Base-by-base conservation (phyloP, 2,329 filamentous ascomycete species). In the Arachnomyces sp. region DNA sequence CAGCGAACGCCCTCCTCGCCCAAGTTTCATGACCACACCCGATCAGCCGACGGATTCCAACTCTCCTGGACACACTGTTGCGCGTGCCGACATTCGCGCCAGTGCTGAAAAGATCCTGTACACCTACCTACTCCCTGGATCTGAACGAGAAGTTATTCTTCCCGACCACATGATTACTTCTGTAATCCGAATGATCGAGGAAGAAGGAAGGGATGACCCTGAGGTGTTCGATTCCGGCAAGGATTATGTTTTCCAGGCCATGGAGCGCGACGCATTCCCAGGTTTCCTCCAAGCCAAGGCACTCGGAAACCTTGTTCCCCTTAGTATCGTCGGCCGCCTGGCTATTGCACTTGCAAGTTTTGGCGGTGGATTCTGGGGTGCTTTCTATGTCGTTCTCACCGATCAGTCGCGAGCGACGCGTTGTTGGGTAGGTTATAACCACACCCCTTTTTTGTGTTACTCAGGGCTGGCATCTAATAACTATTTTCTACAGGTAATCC, bases 31-130 rank as follows among this genome's bases (percentile, higher is more conserved):
- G 65, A 79, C 74, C 59, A 79, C 73, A 12, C 72, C 77, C 2
- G 71, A 73, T 37, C 75, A 79, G 34, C 36, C 77, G 3, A 79
- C 82, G 28, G 84, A 89, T 55, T 89, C 84, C 9, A 85, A 81
- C 57, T 94, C 88, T 9, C 86, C 87, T 0, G 78, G 79, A 3
- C 84, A 93, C 57, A 84, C 82, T 1, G 87, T 95, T 32, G 78
- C 82, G n/a, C 77, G 92, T 48, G 79, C 87, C 47, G 92, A 98
- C 56, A 88, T 98, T 51, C 79, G 88, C 42, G 84, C 88, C 7
- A 94, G 87, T 2, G 93, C 93, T 0, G 92, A 96, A 68, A 95
- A 94, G 73, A 95, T 98, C 37, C 75, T 98, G n/a, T 98, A 95
- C 67, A 96, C 90, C 1, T 98, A 92, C 58, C 73, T 98, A 4